Evolutionary conservation across 805 yeast species (phyloP).

Genomic region (Ogataea pini): DNA sequence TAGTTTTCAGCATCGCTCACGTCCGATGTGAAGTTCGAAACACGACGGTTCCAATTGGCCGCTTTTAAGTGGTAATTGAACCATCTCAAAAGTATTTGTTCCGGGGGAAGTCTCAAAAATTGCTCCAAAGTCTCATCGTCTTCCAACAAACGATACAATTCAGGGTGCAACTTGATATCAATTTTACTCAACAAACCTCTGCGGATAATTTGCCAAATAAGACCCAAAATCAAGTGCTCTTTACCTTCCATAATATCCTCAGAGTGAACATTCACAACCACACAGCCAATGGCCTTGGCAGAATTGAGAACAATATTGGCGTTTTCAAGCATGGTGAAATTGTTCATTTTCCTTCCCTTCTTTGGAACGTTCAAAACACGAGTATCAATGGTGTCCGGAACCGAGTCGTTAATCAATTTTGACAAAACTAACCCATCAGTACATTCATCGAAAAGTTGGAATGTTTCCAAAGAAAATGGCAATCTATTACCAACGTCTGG

Average conservation of each 20-base stretch:
- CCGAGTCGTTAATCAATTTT: slow-evolving; percentile 93
- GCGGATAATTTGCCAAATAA: slow-evolving; percentile 96
- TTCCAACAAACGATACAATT: slow-evolving; percentile 87
- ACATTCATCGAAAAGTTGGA: slow-evolving; percentile 96
- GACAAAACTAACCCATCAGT: slow-evolving; percentile 92
- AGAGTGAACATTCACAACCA: slow-evolving; percentile 95
- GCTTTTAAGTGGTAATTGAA: slow-evolving; percentile 93
- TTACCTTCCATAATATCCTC: slow-evolving; percentile 93
- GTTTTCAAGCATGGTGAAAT: slow-evolving; percentile 94
- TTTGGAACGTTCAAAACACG: slow-evolving; percentile 92
- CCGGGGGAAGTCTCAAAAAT: slow-evolving; percentile 95
- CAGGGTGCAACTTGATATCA: slow-evolving; percentile 95
- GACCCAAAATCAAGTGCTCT: slow-evolving; percentile 86
- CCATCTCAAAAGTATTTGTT: slow-evolving; percentile 95
- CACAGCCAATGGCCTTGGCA: slow-evolving; percentile 98
- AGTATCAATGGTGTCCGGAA: slow-evolving; percentile 97
- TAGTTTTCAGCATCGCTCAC: slow-evolving; percentile 95
- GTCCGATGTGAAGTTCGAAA: slow-evolving; percentile 81
- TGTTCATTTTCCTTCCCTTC: slow-evolving; percentile 77
- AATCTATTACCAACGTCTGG: slow-evolving; percentile 77
- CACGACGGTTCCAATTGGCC: slow-evolving; percentile 87
- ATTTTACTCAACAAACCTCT: slow-evolving; percentile 93
- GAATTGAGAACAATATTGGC: slow-evolving; percentile 97
- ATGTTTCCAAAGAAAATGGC: slow-evolving; percentile 91
- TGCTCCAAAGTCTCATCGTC: slow-evolving; percentile 98